Evolutionary conservation across 257 asterid species (phyloP), one percentile per base, ranked within the genome.

Genomic region (Nemophila menziesii): DNA sequence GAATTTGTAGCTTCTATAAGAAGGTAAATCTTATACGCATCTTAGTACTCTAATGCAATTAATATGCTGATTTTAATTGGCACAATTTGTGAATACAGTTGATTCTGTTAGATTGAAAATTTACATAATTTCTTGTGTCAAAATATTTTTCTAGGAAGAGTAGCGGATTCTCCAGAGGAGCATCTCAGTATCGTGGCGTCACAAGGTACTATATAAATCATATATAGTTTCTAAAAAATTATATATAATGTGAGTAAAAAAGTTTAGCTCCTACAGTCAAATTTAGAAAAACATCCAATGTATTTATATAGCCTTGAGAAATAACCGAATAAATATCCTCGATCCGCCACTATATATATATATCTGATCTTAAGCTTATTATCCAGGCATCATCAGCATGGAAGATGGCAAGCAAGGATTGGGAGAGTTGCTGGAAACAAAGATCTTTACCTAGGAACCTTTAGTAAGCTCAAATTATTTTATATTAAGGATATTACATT

Each of bases 351-450:
- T n/a, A n/a, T n/a, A n/a, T n/a, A n/a, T n/a, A 29, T 12, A 29
- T 29, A 37, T 13, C 17, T 37, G 16, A 37, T 10, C 1, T 13
- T 1, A 1, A 37, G 16, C 8, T 17, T 38, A 14, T 38, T n/a
- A 41, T 24, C 10, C 66, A 85, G 94, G 75, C 96, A 86, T 57
- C 96, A 86, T 48, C 96, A 86, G 74, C 96, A 84, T 54, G 95
- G 95, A 50, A 77, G 93, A 62, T 83, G 95, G 95, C 95, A 85
- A 55, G 96, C 93, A 47, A 69, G 93, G 68, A 86, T 82, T 1
- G 96, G 96, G 18, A 68, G 96, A 62, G 96, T 86, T 13, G 94
- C 96, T 5, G 96, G 96, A 54, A 86, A 86, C 77, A 86, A 86
- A 70, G 94, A 86, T 46, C 93, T 82, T 54, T 82, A 82, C 65